phyloP scores from a whole-genome alignment of 1,284 basidiomycete species.

The Anthracocystis walkeri region DNA sequence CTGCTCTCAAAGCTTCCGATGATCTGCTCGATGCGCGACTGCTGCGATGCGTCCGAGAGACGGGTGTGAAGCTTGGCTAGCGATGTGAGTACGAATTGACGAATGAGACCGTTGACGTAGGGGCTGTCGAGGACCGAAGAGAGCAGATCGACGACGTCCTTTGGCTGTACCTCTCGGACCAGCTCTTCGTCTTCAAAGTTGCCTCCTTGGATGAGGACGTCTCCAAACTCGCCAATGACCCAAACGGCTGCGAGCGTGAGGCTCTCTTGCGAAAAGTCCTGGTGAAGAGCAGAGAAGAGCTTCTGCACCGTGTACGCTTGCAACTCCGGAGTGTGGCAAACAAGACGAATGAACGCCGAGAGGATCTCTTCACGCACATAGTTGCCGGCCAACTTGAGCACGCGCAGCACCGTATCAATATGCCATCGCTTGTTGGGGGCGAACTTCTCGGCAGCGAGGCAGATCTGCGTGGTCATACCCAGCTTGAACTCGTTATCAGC shows the following conservation, averaged over 20 bases:
- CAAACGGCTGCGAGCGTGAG: constrained; percentile 92
- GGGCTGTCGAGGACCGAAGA: constrained; percentile 91
- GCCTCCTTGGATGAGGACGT: constrained; percentile 86
- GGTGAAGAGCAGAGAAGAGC: constrained; percentile 85
- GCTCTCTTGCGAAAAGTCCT: constrained; percentile 95
- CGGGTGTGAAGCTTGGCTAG: constrained; percentile 91
- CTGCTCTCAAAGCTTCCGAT: constrained; percentile 81
- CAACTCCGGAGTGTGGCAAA: constrained; percentile 95
- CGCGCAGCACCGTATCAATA: constrained; percentile 94
- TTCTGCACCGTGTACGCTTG: constrained; percentile 96
- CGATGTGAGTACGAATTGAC: constrained; percentile 91
- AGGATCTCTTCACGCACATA: constrained; percentile 97
- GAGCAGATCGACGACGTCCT: constrained; percentile 86
- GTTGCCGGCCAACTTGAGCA: constrained; percentile 96
- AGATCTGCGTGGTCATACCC: constrained; percentile 97
- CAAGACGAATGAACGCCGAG: constrained; percentile 92
- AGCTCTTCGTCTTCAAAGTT: constrained; percentile 79
- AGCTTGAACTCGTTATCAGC: constrained; percentile 99
- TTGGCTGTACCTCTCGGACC: constrained; percentile 74
- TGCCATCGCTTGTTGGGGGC: constrained; percentile 99
- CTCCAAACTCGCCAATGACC: constrained; percentile 97
- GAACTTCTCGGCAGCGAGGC: constrained; percentile 92
- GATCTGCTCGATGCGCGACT: constrained; percentile 83
- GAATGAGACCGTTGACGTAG: constrained; percentile 88
- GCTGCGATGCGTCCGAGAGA: constrained; percentile 73